These are phyloP conservation scores for Capsicum baccatum DNA, from an alignment of 257 asterid genomes.

Conservation along the genomic window DNA sequence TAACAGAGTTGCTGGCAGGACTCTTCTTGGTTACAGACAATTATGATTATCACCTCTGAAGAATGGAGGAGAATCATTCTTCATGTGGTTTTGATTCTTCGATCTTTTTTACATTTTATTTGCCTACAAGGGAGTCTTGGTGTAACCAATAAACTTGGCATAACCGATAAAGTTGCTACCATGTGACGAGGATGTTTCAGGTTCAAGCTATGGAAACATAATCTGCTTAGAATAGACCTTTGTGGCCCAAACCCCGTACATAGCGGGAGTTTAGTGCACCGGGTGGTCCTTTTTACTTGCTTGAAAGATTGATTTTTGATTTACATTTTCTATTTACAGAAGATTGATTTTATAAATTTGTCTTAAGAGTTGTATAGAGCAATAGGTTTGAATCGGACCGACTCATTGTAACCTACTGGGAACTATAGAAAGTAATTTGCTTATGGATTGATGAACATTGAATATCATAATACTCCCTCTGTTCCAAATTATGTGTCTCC, in stretches of 20 bases:
- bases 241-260: background rate
- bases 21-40: conserved; percentile 60
- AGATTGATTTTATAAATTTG: conserved; percentile 7
- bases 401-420: background rate
- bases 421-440: too few species aligned
- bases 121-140: too few species aligned
- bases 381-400: conserved; percentile 13
- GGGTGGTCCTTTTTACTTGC: background rate
- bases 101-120: background rate
- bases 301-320: conserved; percentile 30
- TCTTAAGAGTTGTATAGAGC: conserved; percentile 19
- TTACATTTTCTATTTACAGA: background rate
- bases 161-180: too few species aligned
- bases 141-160: too few species aligned
- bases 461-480: too few species aligned
- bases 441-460: too few species aligned
- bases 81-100: conserved; percentile 30
- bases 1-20: conserved; percentile 50
- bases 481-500: too few species aligned
- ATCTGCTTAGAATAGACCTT: background rate
- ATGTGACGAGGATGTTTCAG: too few species aligned
- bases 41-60: conserved; percentile 35
- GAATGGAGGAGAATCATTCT: background rate
- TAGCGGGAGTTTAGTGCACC: background rate
- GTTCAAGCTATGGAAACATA: too few species aligned